phyloP scores from a whole-genome alignment of 208 protist species.

The Crithidia bombi region DNA sequence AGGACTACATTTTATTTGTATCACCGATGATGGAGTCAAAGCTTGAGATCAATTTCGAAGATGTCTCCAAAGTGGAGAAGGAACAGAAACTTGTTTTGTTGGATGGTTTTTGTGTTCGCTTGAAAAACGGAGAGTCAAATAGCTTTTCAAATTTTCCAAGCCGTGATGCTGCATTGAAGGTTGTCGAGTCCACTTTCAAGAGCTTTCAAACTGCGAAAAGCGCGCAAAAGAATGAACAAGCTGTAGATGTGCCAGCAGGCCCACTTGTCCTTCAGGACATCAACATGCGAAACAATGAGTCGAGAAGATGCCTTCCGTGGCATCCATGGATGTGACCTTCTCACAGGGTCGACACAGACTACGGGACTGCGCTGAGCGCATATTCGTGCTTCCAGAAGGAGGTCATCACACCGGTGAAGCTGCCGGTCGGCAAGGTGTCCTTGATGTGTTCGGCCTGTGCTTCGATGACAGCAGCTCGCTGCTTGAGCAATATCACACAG shows the following conservation, averaged over 20 bases:
- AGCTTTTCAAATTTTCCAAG: conserved; percentile 68
- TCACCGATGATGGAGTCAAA: conserved; percentile 52
- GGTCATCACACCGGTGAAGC: conserved; percentile 49
- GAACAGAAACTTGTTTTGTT: conserved; percentile 63
- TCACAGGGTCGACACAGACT: conserved; percentile 62
- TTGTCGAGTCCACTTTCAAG: conserved; percentile 43
- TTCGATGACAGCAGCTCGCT: conserved; percentile 60
- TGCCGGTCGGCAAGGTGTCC: conserved; percentile 45
- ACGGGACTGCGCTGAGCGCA: conserved; percentile 57
- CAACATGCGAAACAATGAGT: conserved; percentile 47
- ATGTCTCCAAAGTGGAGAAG: conserved; percentile 56
- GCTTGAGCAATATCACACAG: conserved; percentile 50
- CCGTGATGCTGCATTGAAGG: conserved; percentile 54
- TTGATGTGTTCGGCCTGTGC: conserved; percentile 67
- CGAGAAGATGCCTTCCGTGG: conserved; percentile 50
- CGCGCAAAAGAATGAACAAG: neutral
- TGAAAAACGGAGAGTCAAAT: conserved; percentile 34
- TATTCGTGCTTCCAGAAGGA: conserved; percentile 58
- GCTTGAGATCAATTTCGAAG: conserved; percentile 47
- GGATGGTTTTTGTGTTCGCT: conserved; percentile 50
- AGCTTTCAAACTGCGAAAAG: conserved; percentile 30
- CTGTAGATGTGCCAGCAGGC: conserved; percentile 2
- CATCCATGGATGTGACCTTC: conserved; percentile 57
- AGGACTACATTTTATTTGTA: conserved; percentile 57
- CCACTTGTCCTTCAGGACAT: conserved; percentile 41